Conservation (phyloP, 148 eudicot species). For the Simmondsia chinensis region DNA sequence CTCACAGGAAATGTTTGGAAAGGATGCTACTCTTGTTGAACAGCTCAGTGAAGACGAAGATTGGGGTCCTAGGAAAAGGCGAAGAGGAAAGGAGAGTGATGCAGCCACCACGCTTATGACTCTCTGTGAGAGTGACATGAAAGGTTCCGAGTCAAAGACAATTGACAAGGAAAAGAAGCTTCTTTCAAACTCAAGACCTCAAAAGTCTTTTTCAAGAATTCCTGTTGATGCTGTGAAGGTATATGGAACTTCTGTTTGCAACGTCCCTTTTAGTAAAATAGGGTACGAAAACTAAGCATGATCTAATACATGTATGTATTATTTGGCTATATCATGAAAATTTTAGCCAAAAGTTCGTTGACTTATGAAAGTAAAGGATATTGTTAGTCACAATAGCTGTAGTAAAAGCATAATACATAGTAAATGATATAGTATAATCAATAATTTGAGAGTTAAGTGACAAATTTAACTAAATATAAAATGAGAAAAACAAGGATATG, state of each 20-base stretch:
- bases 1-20: slow-evolving; percentile 92
- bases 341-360: no score
- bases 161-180: slow-evolving; percentile 20
- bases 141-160: slow-evolving; percentile 10
- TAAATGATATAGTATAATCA: no score
- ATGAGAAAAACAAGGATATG: no score
- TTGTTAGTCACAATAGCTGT: no score
- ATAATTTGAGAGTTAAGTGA: no score
- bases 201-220: slow-evolving; percentile 49
- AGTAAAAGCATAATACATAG: no score
- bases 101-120: slow-evolving; percentile 64
- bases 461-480: no score
- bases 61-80: slow-evolving; percentile 81
- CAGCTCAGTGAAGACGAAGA: slow-evolving; percentile 88
- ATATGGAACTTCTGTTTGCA: slow-evolving; percentile 2
- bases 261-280: no score
- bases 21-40: slow-evolving; percentile 41
- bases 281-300: no score
- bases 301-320: no score
- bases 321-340: no score
- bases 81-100: slow-evolving; percentile 62
- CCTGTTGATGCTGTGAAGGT: slow-evolving; percentile 75
- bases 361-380: no score
- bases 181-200: slow-evolving; percentile 16
- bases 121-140: slow-evolving; percentile 40